Base-by-base conservation (phyloP, 192 early-diverging fungal genomes). In the Coemansia sp. region DNA sequence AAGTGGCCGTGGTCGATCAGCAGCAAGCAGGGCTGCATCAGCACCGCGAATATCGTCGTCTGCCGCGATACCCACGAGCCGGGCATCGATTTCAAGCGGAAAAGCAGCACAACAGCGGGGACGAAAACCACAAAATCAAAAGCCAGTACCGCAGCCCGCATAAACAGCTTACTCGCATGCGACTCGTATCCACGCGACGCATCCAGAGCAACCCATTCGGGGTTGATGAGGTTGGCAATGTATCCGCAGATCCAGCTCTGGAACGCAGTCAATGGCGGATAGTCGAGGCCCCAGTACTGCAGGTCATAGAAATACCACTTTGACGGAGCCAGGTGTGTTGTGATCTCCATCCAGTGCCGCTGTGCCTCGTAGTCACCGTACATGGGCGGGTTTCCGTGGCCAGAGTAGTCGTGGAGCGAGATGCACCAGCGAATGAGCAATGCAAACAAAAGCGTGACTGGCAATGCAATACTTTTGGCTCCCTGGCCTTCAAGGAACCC, bases 291-390 rank as follows among this genome's bases (percentile, higher is more conserved):
- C 89, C 94, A 99, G 81, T 94, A 95, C 39, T 84, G 52, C 20
- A 90, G 78, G 46, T 89, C 83, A 68, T 93, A 91, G 22, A 78
- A 78, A 63, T 99, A 99, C 96, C 96, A 99, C 45, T 86, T 58
- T 19, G 63, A 53, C 11, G 81, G 60, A 0, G 93, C 87, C 26
- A 94, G 55, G 46, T 93, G 83, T 4, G 74, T 65, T 3, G 96
- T 97, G 29, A 99, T 65, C 67, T 99, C 96, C 83, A 99, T 87
- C 96, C 96, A 98, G 66, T 98, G 96, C 22, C 96, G 77, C 58
- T 98, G 96, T 4, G 96, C 96, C 53, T 98, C 96, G 70, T 94
- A 98, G 68, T 98, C 96, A 28, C 96, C 96, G 68, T 75, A 87
- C 50, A 89, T 69, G 17, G 93, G 96, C n/a, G 88, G 86, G 3